phyloP scores from a whole-genome alignment of 2,329 filamentous ascomycete genomes.

The Diaporthe destruens region DNA sequence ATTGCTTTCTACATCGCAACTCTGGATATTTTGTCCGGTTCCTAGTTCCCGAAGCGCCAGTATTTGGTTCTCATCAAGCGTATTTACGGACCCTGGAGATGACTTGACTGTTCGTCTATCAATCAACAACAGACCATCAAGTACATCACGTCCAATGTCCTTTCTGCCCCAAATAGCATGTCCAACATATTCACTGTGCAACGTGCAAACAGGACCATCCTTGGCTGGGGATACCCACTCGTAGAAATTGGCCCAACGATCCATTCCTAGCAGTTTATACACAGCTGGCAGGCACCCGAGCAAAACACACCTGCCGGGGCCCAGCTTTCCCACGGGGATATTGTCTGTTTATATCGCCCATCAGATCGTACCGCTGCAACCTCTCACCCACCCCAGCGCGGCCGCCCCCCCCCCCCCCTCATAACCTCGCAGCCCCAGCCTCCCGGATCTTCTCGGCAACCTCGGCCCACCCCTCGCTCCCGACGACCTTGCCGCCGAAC shows the following conservation, averaged over 20 bases:
- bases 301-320: not conserved
- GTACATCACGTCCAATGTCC: not conserved
- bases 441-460: slow-evolving; percentile 64
- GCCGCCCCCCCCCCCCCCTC: not conserved
- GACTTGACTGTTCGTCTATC: not conserved
- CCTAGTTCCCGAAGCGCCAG: not conserved
- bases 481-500: slow-evolving; percentile 72
- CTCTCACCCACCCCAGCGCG: not conserved
- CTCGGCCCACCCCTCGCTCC: slow-evolving; percentile 65
- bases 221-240: not conserved
- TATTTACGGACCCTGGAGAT: not conserved
- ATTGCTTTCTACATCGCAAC: not conserved
- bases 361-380: not conserved
- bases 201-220: not conserved
- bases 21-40: not conserved
- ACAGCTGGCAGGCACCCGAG: slow-evolving; percentile 15
- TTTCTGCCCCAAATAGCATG: not conserved
- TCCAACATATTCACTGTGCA: not conserved
- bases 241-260: not conserved
- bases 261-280: slow-evolving; percentile 4
- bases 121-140: too few relatives aligned
- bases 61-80: not conserved
- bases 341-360: not conserved
- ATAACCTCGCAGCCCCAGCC: slow-evolving; percentile 65
- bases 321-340: not conserved